Base-by-base conservation (phyloP, 2,329 filamentous ascomycete species). In the Leptographium wingfieldii region DNA sequence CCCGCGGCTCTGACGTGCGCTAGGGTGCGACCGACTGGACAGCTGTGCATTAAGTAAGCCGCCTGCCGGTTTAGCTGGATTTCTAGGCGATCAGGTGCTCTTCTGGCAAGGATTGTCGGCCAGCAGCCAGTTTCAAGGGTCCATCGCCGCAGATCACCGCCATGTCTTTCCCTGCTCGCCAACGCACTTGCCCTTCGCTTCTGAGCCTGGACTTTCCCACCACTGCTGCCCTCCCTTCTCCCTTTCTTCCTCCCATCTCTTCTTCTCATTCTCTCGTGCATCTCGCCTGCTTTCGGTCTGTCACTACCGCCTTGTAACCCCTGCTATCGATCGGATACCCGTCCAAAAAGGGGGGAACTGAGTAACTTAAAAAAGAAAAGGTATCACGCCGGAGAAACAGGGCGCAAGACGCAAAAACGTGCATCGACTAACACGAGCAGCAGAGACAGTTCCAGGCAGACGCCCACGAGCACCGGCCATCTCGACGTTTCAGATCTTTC, bases 21-120 rank as follows among this genome's bases (percentile, higher is more conserved):
- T 58, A 58, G 56, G 56, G 43, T 49, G 56, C 43, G 56, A 31
- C 56, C 56, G 56, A 48, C 31, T 14, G n/a, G 43, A 35, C 54
- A 14, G 14, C 22, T 22, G 40, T 27, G 27, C 25, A 33, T 43
- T 27, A 46, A 35, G 43, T 48, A 43, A 56, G 40, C 22, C 25
- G 35, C 6, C 14, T 16, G 35, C 16, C 31, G 33, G 53, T 22
- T 25, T 40, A 22, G 53, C 33, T 35, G 22, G 33, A 14, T 6
- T 40, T 27, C 54, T 14, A 33, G 25, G 22, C 38, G 38, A 46
- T 56, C 54, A 56, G 55, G 55, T 56, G 55, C 27, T 56, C 35
- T 48, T 33, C 16, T 27, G 12, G 55, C 55, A 33, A 29, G 55
- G 55, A 56, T 55, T 40, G 25, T 16, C 19, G 43, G 22, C 56